Percentiles rank a stretch among this genome's conserved stretches.
These are phyloP conservation scores for Lonicera japonica DNA, from an alignment of 129 eudicot genomes.

Conservation along the genomic window DNA sequence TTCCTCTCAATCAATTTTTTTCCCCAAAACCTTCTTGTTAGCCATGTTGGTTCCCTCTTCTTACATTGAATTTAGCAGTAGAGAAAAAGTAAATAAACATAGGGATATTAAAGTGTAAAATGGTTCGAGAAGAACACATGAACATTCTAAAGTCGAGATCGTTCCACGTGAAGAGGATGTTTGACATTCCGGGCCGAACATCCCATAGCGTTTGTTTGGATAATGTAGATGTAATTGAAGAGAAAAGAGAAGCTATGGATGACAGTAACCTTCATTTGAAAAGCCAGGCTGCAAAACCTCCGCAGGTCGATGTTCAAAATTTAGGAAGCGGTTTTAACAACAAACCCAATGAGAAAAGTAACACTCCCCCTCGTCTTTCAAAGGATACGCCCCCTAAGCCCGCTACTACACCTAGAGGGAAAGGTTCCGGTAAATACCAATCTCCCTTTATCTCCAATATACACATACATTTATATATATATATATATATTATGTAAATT, in stretches of 20 bases:
- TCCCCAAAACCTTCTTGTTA: too few relatives aligned
- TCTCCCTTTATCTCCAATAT: not conserved
- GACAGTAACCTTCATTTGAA: slow-evolving; percentile 5
- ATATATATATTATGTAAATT: too few relatives aligned
- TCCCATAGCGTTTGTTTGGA: slow-evolving; percentile 3
- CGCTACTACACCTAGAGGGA: not conserved
- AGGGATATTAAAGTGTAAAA: not conserved
- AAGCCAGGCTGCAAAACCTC: slow-evolving; percentile 7
- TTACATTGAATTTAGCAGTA: not conserved
- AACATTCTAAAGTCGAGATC: slow-evolving; percentile 22
- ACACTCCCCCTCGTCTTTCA: slow-evolving; percentile 7
- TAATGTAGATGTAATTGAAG: not conserved
- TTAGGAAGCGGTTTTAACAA: not conserved
- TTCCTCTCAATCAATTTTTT: too few relatives aligned
- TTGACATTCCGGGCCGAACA: slow-evolving; percentile 16
- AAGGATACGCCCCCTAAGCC: not conserved
- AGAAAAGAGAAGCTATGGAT: slow-evolving; percentile 8
- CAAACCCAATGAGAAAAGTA: slow-evolving; percentile 7
- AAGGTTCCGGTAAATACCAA: not conserved
- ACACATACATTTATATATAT: too few relatives aligned
- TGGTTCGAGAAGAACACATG: slow-evolving; percentile 22
- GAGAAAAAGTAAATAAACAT: too few relatives aligned
- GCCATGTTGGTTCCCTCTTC: not conserved
- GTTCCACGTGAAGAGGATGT: slow-evolving; percentile 27
- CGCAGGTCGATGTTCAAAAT: slow-evolving; percentile 10